Base-by-base conservation (phyloP, 768 basidiomycete genomes). In the Suillus discolor region DNA sequence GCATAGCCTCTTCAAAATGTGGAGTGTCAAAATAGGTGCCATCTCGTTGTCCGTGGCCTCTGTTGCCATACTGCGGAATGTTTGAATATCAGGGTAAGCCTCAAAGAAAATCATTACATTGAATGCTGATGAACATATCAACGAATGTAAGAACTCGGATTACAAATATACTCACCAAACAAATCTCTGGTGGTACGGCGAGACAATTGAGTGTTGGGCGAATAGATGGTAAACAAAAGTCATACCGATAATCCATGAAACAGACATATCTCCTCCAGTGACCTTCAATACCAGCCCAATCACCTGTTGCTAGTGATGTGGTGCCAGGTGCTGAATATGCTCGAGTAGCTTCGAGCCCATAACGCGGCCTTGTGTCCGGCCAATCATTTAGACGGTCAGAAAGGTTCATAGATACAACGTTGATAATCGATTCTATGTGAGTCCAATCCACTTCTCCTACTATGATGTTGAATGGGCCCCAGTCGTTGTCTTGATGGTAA, bases 211-310 rank as follows among this genome's bases (percentile, higher is more conserved):
- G 49, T 20, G 76, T 28, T 79, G 61, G 64, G 83, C 82, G 79
- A 64, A 83, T n/a, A 84, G 67, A 31, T 82, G 81, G 65, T n/a
- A 47, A 34, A 6, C 11, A 63, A 66, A 49, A 62, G 41, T 68
- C 75, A 39, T 65, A 89, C 89, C 88, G 82, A 74, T 91, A 91
- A 78, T 92, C 91, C 88, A 92, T 88, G 70, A 90, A 92, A 66
- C 85, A 91, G 23, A 92, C 86, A 66, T 88, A 87, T 74, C 91
- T 79, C 68, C 84, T 80, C 91, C 91, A 93, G n/a, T 80, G 83
- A 8, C 91, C 91, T 74, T 88, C 86, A 3, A 92, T 83, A 13
- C 90, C 90, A 23, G 90, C 90, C 92, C 92, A 93, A 72, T 92
- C 90, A 23, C 71, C 68, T 9, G 73, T 69, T 45, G 69, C 44